These are phyloP conservation scores for Carex parvula DNA, from an alignment of 176 grass and related monocot species.

Conservation along the genomic window DNA sequence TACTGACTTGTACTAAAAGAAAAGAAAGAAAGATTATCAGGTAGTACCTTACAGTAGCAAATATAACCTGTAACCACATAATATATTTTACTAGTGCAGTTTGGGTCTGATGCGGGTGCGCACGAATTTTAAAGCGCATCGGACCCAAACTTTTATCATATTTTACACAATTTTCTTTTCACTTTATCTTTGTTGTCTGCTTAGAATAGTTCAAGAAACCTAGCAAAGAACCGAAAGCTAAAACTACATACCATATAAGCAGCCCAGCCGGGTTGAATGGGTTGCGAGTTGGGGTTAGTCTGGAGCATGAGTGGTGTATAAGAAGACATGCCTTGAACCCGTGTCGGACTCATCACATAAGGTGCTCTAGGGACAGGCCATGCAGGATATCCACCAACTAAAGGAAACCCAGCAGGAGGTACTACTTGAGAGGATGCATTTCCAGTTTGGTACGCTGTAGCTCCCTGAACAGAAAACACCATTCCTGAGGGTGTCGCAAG, in stretches of 20 bases:
- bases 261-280: conserved; percentile 31
- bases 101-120: too few relatives aligned
- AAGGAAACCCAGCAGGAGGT: conserved; percentile 8
- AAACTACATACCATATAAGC: conserved; percentile 25
- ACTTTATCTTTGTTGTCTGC: not conserved
- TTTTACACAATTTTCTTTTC: not conserved
- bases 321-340: conserved; percentile 14
- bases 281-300: conserved; percentile 12
- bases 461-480: conserved; percentile 19
- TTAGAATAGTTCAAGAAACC: not conserved
- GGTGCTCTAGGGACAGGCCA: conserved; percentile 31
- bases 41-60: not conserved
- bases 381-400: conserved; percentile 19
- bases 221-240: not conserved
- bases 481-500: not conserved
- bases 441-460: conserved; percentile 19
- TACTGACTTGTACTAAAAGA: not conserved
- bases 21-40: not conserved
- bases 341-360: conserved; percentile 17
- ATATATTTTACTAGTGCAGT: not conserved
- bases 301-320: conserved; percentile 28
- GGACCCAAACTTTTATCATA: too few relatives aligned
- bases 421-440: conserved; percentile 25
- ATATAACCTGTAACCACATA: not conserved
- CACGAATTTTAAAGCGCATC: too few relatives aligned